Evolutionary conservation across 306 rosid genomes (phyloP), one percentile per base, ranked within the genome.

Genomic region (Canavalia gladiata): DNA sequence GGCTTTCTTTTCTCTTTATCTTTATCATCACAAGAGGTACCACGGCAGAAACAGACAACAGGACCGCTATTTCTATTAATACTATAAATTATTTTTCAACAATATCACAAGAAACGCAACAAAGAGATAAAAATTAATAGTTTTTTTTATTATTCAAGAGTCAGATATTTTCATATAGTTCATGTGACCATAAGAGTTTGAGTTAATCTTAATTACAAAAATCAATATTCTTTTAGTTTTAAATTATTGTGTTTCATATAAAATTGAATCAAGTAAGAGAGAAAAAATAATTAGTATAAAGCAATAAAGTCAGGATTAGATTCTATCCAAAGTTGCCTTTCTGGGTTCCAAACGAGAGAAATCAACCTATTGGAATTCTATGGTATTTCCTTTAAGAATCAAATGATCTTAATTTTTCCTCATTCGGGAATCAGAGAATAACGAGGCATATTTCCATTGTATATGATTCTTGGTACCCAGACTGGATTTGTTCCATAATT

Each of bases 61-160:
- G 73, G 83, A 84, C 85, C 86, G 75, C 86, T 69, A 1, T 72
- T 72, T 55, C 5, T 37, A 50, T 45, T 13, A 35, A 11, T 35
- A 39, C 10, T 58, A 8, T 2, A 68, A 46, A 3, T 52, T 52
- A 52, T 52, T 64, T 37, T 41, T 30, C 25, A 64, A 2, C 37
- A 64, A n/a, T 42, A 65, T 39, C 50, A 65, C 50, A 65, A 39
- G 33, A 47, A 3, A 54, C 7, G 8, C 41, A 59, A 30, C 8
- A 30, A 30, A 68, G 1, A 43, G 39, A 3, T 7, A 45, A 67
- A 45, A 9, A 59, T 4, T 2, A 59, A 3, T 6, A 1, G 9
- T 9, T 10, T 11, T 11, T 52, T 29, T 55, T 18, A 25, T 55
- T 2, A 6, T 6, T 25, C 25, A 18, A 25, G 28, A 18, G 1